A percentile compares a stretch with the other conserved stretches of the same genome.
These are phyloP conservation scores for Globisporangium alternatum DNA, from an alignment of 352 stramenopile genomes.

Conservation along the genomic window DNA sequence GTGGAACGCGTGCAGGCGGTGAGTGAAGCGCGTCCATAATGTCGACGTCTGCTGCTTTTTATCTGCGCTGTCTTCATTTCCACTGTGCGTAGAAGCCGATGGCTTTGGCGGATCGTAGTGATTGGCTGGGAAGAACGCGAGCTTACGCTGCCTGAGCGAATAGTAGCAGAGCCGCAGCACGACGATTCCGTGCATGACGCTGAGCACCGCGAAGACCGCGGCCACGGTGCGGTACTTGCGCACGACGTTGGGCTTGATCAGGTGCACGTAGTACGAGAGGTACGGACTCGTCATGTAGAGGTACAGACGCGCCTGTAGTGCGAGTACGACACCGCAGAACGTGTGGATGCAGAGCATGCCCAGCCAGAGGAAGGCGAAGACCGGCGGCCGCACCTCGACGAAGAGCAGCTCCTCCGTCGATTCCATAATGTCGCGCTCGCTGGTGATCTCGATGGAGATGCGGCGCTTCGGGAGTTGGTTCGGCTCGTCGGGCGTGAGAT, in stretches of 20 bases:
- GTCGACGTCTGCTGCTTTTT: neutral
- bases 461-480: neutral
- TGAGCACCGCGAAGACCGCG: slow-evolving; percentile 25
- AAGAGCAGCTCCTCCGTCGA: slow-evolving; percentile 18
- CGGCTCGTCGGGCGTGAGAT: neutral
- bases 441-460: slow-evolving; percentile 2
- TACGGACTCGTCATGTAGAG: slow-evolving; percentile 21
- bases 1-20: slow-evolving; percentile 2
- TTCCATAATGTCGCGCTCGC: slow-evolving; percentile 16
- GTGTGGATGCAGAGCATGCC: slow-evolving; percentile 25
- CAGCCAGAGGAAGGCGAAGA: slow-evolving; percentile 22
- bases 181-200: slow-evolving; percentile 22
- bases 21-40: slow-evolving; percentile 1
- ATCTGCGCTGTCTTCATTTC: neutral
- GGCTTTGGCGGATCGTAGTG: slow-evolving; percentile 1
- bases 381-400: slow-evolving; percentile 14
- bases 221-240: slow-evolving; percentile 25
- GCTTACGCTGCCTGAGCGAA: slow-evolving; percentile 19
- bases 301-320: slow-evolving; percentile 24
- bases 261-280: slow-evolving; percentile 27
- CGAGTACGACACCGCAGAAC: slow-evolving; percentile 19
- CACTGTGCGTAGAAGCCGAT: neutral
- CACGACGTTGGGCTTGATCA: slow-evolving; percentile 19
- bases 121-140: slow-evolving; percentile 19
- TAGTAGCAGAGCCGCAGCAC: slow-evolving; percentile 20